Percentiles rank a stretch among this genome's conserved stretches.
Evolutionary conservation across 352 stramenopile species (phyloP).

Genomic region (Phytophthora pisi): DNA sequence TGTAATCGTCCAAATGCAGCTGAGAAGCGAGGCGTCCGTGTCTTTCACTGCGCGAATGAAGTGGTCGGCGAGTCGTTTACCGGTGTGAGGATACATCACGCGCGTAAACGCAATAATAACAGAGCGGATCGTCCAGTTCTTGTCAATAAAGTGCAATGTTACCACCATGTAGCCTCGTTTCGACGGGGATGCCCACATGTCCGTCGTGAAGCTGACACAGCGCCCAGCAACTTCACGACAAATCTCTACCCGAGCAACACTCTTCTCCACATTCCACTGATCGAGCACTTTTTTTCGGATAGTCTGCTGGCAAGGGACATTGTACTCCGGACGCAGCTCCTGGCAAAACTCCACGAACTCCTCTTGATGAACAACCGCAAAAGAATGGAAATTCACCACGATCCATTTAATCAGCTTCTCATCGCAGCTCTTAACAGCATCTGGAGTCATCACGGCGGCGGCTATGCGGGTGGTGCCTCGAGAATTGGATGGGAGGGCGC

Average conservation of each 20-base stretch:
- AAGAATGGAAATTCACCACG: conserved; percentile 1
- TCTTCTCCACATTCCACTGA: conserved; percentile 12
- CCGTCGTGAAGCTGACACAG: conserved; percentile 16
- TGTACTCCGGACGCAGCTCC: conserved; percentile 1
- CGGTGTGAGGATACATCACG: neutral
- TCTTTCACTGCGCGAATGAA: neutral
- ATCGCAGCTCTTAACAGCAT: neutral
- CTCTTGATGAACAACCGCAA: conserved; percentile 6
- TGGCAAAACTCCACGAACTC: conserved; percentile 7
- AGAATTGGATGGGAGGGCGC: too few species aligned
- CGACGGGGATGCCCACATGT: conserved; percentile 28
- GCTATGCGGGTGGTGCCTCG: too few species aligned
- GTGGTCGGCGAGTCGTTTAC: neutral
- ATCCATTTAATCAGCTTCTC: conserved; percentile 8
- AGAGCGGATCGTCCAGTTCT: conserved; percentile 13
- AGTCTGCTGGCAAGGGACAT: conserved; percentile 5
- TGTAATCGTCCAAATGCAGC: neutral
- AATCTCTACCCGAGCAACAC: neutral
- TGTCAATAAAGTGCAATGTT: conserved; percentile 25
- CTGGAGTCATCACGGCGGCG: neutral
- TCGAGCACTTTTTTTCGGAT: conserved; percentile 2
- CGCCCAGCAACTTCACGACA: conserved; percentile 5
- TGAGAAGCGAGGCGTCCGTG: neutral
- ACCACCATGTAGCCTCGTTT: conserved; percentile 22
- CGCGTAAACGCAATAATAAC: conserved; percentile 25